These are phyloP conservation scores for Exophiala bonariae DNA, from an alignment of 2,329 filamentous ascomycete genomes.

Conservation along the genomic window DNA sequence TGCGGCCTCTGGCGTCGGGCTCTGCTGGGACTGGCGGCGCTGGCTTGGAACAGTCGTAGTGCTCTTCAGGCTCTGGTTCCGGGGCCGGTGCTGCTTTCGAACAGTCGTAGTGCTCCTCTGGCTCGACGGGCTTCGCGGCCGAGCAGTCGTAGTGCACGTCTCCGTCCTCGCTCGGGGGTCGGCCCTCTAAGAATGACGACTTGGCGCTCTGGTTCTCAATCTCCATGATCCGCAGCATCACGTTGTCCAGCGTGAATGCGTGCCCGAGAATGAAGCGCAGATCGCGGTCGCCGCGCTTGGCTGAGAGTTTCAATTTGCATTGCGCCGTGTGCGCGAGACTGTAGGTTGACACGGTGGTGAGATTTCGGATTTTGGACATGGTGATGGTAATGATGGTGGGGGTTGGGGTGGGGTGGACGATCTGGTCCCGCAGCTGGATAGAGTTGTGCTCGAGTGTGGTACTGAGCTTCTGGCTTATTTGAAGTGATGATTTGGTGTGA, in stretches of 20 bases:
- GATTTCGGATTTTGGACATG: slow-evolving; percentile 4
- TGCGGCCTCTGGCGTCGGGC: slow-evolving; percentile 8
- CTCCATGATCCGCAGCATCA: slow-evolving; percentile 26
- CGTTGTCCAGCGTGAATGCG: slow-evolving; percentile 26
- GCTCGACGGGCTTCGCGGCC: slow-evolving; percentile 5
- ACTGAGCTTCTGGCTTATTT: too few species aligned
- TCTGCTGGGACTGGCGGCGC: slow-evolving; percentile 1
- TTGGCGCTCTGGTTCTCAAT: slow-evolving; percentile 25
- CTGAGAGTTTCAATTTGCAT: slow-evolving; percentile 25
- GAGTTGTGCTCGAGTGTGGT: too few species aligned
- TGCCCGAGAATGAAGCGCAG: slow-evolving; percentile 27
- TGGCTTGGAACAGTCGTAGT: slow-evolving; percentile 11
- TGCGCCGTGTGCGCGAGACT: slow-evolving; percentile 25
- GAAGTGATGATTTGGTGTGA: too few species aligned
- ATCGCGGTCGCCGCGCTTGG: slow-evolving; percentile 24
- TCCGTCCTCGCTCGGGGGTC: slow-evolving; percentile 11
- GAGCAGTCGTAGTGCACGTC: slow-evolving; percentile 18
- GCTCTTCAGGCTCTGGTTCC: slow-evolving; percentile 5
- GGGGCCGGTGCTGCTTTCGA: neutral
- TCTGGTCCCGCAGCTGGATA: too few species aligned
- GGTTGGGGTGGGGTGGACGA: too few species aligned
- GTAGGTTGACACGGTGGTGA: slow-evolving; percentile 20
- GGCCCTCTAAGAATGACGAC: slow-evolving; percentile 15
- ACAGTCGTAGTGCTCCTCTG: slow-evolving; percentile 4
- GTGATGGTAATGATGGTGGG: too few species aligned